These are phyloP conservation scores for Musa schizocarpa DNA, from an alignment of 176 grass and related monocot species.

Conservation along the genomic window DNA sequence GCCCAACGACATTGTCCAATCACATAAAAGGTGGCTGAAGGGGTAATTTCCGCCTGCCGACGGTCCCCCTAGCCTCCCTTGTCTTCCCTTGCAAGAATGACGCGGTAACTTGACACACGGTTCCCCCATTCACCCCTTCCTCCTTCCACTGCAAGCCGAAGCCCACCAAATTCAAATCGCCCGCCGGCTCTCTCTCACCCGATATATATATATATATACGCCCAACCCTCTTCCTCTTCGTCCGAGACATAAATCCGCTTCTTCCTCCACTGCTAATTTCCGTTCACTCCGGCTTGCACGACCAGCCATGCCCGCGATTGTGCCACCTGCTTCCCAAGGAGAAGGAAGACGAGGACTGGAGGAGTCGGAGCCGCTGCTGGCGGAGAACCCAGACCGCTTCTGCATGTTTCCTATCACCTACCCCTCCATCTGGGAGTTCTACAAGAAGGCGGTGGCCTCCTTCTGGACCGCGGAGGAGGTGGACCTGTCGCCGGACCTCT, in stretches of 20 bases:
- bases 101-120: neutral
- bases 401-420: conserved; percentile 14
- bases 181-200: neutral
- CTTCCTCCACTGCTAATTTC: neutral
- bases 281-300: neutral
- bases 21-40: too few relatives aligned
- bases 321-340: neutral
- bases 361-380: conserved; percentile 7
- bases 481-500: conserved; percentile 7
- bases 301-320: neutral
- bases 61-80: too few relatives aligned
- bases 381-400: conserved; percentile 1
- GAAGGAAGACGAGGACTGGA: neutral
- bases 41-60: too few relatives aligned
- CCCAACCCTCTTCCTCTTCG: neutral
- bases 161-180: neutral
- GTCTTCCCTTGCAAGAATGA: too few relatives aligned
- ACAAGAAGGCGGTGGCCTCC: conserved; percentile 14
- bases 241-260: neutral
- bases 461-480: conserved; percentile 18
- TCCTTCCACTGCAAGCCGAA: neutral
- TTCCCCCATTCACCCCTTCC: neutral
- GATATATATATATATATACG: neutral
- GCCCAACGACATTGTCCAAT: too few relatives aligned
- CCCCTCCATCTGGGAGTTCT: conserved; percentile 13